A percentile compares a stretch with the other conserved stretches of the same genome.
These are phyloP conservation scores for Acacia acuminata DNA, from an alignment of 306 rosid genomes.

Conservation along the genomic window DNA sequence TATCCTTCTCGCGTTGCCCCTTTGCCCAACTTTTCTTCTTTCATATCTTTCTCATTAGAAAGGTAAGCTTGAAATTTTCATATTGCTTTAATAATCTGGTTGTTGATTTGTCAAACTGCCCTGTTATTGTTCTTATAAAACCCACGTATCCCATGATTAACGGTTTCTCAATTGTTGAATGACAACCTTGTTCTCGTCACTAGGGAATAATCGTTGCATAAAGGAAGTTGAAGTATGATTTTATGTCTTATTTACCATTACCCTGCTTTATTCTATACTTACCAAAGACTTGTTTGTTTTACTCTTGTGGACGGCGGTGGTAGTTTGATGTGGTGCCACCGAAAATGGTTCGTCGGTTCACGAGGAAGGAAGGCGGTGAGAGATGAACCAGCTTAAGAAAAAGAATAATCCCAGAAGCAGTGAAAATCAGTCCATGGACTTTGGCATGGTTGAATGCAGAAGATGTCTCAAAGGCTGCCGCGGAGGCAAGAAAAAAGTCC, in stretches of 20 bases:
- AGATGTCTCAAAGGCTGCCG: slow-evolving; percentile 89
- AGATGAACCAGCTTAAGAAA: slow-evolving; percentile 69
- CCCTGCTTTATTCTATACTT: slow-evolving; percentile 12
- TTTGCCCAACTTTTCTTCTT: slow-evolving; percentile 87
- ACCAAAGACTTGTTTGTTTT: background rate
- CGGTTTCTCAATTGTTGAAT: background rate
- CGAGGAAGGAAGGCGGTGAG: slow-evolving; percentile 54
- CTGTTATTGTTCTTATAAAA: background rate
- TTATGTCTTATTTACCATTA: background rate
- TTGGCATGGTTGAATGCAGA: slow-evolving; percentile 89
- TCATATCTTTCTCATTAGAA: slow-evolving; percentile 82
- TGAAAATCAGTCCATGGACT: slow-evolving; percentile 94
- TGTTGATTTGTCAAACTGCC: background rate
- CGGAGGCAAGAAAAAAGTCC: slow-evolving; percentile 91
- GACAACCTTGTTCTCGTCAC: background rate
- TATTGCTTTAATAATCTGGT: slow-evolving; percentile 10
- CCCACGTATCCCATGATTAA: background rate
- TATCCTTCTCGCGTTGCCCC: slow-evolving; percentile 78
- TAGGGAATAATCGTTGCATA: background rate
- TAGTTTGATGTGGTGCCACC: slow-evolving; percentile 94
- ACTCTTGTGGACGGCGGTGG: slow-evolving; percentile 2
- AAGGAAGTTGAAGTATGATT: background rate
- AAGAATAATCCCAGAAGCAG: slow-evolving; percentile 66
- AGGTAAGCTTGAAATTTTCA: slow-evolving; percentile 43
- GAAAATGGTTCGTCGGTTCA: slow-evolving; percentile 89